Conservation (phyloP, 768 basidiomycete genomes). For the Leucocoprinus sp. region DNA sequence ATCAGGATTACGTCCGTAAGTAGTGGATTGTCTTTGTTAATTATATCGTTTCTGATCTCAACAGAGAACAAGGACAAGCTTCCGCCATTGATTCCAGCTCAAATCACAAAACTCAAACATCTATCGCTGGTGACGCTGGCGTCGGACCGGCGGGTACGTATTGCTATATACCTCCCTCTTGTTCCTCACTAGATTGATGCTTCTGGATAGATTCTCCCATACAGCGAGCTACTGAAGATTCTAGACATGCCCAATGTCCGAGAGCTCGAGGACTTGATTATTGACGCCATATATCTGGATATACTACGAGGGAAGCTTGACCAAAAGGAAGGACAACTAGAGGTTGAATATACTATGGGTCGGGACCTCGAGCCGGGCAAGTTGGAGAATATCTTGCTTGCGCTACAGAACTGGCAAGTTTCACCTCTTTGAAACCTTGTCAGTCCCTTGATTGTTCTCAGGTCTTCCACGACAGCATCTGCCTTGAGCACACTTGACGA, state of each 20-base stretch:
- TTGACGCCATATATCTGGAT: constrained; percentile 92
- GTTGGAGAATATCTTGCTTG: constrained; percentile 48
- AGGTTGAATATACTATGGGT: constrained; percentile 90
- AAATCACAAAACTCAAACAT: constrained; percentile 85
- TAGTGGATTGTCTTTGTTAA: constrained; percentile 8
- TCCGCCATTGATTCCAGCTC: constrained; percentile 62
- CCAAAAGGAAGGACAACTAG: constrained; percentile 82
- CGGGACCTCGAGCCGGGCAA: constrained; percentile 80
- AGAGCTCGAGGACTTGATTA: constrained; percentile 92
- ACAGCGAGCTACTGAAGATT: constrained; percentile 57
- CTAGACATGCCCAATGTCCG: constrained; percentile 76
- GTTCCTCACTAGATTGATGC: background rate
- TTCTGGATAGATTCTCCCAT: constrained; percentile 64
- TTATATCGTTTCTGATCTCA: constrained; percentile 11
- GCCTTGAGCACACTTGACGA: constrained; percentile 68
- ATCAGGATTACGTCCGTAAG: constrained; percentile 73
- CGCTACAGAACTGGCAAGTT: constrained; percentile 60
- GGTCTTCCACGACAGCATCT: constrained; percentile 62
- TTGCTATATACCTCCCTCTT: background rate
- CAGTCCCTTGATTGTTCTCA: constrained; percentile 19
- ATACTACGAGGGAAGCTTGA: constrained; percentile 87
- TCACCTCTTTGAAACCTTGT: background rate
- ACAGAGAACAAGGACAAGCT: constrained; percentile 59
- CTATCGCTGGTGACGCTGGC: constrained; percentile 86
- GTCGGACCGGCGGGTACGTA: constrained; percentile 61